Evolutionary conservation across 176 grass and related monocot genomes (phyloP).

Genomic region (Aegilops umbellulata): DNA sequence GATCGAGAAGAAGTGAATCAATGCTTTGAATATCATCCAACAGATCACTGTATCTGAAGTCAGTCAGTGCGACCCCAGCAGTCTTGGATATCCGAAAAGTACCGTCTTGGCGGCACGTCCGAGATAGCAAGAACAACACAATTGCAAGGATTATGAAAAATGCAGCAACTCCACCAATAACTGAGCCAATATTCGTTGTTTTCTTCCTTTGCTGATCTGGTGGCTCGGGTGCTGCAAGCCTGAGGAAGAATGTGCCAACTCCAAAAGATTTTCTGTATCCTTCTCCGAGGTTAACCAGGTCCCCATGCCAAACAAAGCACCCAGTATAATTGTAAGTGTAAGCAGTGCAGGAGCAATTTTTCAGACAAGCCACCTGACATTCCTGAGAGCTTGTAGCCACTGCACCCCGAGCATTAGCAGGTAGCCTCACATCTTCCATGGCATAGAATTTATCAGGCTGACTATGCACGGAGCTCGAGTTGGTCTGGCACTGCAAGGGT

Average conservation of each 20-base stretch:
- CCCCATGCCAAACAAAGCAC: slow-evolving; percentile 63
- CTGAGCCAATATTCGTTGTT: background rate
- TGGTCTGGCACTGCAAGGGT: slow-evolving; percentile 47
- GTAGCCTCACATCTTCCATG: slow-evolving; percentile 31
- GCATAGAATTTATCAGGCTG: slow-evolving; percentile 49
- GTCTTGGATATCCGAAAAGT: background rate
- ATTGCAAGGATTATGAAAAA: slow-evolving; percentile 11
- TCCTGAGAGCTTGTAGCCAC: slow-evolving; percentile 20
- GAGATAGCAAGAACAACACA: slow-evolving; percentile 19
- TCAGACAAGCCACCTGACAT: slow-evolving; percentile 54
- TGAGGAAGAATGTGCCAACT: slow-evolving; percentile 53
- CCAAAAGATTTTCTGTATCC: background rate
- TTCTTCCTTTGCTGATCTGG: slow-evolving; percentile 25
- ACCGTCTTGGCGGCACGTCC: slow-evolving; percentile 25
- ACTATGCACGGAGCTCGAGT: slow-evolving; percentile 6
- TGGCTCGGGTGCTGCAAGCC: slow-evolving; percentile 65
- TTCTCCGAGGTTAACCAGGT: background rate
- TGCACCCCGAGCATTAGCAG: slow-evolving; percentile 29
- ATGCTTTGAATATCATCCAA: background rate
- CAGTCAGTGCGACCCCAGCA: background rate
- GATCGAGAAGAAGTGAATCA: background rate
- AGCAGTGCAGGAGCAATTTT: slow-evolving; percentile 58
- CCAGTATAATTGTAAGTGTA: slow-evolving; percentile 43
- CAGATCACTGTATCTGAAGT: background rate
- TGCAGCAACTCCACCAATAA: slow-evolving; percentile 34